A percentile compares a stretch with the other conserved stretches of the same genome.
phyloP scores from a whole-genome alignment of 2,329 filamentous ascomycete genomes.

The Apiospora kogelbergensis region DNA sequence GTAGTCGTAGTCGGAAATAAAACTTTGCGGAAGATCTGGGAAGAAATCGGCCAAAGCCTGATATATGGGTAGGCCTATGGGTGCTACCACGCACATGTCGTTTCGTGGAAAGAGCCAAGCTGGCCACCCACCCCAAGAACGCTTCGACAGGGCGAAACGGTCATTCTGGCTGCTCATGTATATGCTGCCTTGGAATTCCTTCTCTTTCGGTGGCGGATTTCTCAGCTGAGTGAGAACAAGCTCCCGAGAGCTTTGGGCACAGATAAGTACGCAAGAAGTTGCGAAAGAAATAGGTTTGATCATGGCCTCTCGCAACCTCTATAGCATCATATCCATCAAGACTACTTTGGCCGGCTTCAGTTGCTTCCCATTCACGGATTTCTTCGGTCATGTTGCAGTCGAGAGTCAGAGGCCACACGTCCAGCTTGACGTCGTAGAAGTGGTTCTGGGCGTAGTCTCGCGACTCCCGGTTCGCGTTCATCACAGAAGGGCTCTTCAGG shows the following conservation, averaged over 20 bases:
- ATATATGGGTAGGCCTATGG: no score
- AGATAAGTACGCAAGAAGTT: neutral
- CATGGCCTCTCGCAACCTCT: neutral
- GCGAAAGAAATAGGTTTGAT: no score
- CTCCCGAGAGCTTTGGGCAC: neutral
- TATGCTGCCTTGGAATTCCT: neutral
- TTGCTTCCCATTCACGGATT: neutral
- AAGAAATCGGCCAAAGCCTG: neutral
- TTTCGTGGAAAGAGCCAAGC: no score
- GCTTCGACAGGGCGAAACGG: neutral
- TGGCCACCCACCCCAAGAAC: no score
- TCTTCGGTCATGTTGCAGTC: neutral
- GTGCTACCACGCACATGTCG: neutral
- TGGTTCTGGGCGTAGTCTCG: neutral
- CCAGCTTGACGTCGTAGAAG: neutral
- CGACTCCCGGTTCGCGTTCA: neutral
- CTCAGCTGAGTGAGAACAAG: neutral
- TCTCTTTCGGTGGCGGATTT: neutral
- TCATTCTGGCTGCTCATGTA: neutral
- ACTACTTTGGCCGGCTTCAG: fast-evolving
- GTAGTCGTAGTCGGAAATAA: neutral
- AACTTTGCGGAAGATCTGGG: neutral
- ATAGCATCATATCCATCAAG: neutral
- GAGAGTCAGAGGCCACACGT: neutral
- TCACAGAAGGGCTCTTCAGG: neutral